Base-by-base conservation (phyloP, 257 asterid genomes). In the Solanum chiquidenum region DNA sequence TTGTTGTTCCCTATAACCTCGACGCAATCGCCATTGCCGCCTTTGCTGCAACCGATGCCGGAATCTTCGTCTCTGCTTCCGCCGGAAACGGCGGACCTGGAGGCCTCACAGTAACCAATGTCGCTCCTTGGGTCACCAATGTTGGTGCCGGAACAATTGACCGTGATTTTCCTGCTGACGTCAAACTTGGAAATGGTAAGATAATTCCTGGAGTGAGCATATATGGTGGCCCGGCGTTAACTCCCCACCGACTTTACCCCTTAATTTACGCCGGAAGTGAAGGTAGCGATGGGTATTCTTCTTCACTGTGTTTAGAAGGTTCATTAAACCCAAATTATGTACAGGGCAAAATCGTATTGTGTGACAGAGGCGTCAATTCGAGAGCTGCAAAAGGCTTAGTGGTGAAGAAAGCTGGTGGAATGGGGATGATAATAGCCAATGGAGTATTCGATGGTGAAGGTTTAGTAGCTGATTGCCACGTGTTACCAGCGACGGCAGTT, bases 61-160 rank as follows among this genome's bases (percentile, higher is more conserved):
- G 99, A 2, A 72, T 96, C 16, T 94, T 96, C 71, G 98, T 96
- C 9, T 96, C 99, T 0, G 96, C 98, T 37, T 96, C 98, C 20
- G 99, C 99, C 35, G 99, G 99, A 0, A 96, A 96, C 88, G 97
- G 97, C 52, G 99, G 99, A 0, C 98, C 99, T 8, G 96, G 97
- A 6, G 98, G 95, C 16, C 87, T 93, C 16, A 95, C 99, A 4
- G 97, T 96, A 4, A 94, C 98, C 0, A 96, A 96, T 73, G 92
- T 96, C 29, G 98, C 98, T 3, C 99, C 98, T 11, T 96, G 99
- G 99, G 94, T 96, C 5, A 94, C 98, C 38, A 95, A 98, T 0
- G 99, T 96, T 34, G 99, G 98, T 1, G 99, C 98, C 0, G 98
- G 98, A 3, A 92, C 96, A 13, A 92, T 96, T 7, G 99, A 96